Base-by-base conservation (phyloP, 768 basidiomycete genomes). In the Naganishia friedmannii region DNA sequence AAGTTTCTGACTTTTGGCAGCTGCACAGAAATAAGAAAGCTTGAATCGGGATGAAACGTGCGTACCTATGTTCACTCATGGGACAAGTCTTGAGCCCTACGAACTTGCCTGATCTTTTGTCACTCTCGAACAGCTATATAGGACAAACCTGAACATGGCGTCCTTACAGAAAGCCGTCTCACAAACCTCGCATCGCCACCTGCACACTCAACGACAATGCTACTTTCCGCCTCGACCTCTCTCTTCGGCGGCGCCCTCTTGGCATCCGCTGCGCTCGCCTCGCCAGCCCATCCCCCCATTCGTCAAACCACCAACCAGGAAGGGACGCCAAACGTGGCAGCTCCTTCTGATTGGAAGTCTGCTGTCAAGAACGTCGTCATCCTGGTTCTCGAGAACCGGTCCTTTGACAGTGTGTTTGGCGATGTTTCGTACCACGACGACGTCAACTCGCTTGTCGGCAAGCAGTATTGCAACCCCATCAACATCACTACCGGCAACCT, bases 401-500 rank as follows among this genome's bases (percentile, higher is more conserved):
- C 60, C 6, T 65, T 65, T 21, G 60, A 65, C 60, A 65, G 60
- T 45, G 34, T 65, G 28, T 65, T 65, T 45, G 60, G 60, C 37
- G 60, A 65, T 28, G 31, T 65, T 34, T 65, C 60, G 34, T 65
- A 65, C 37, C 60, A 42, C 3, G 34, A 37, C 37, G 42, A n/a
- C 17, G 45, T 65, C 37, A 42, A 65, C 60, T 39, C 60, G 9
- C 60, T 65, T 45, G 60, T 65, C 5, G 60, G 60, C 34, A 65
- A 65, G 42, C 60, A 65, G 60, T 65, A 65, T 32, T 65, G 60
- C 39, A 65, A 65, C 60, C 60, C 60, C 37, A 65, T 65, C 60
- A 65, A 65, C 23, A 65, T 65, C n/a, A 65, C 60, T 23, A 65
- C 26, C 34, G 60, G 60, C 3, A 65, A 65, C 45, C 60, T 65